Evolutionary conservation across 106 monocot genomes (phyloP), one percentile per base, ranked within the genome.

Genomic region (Dioscorea zingiberensis): DNA sequence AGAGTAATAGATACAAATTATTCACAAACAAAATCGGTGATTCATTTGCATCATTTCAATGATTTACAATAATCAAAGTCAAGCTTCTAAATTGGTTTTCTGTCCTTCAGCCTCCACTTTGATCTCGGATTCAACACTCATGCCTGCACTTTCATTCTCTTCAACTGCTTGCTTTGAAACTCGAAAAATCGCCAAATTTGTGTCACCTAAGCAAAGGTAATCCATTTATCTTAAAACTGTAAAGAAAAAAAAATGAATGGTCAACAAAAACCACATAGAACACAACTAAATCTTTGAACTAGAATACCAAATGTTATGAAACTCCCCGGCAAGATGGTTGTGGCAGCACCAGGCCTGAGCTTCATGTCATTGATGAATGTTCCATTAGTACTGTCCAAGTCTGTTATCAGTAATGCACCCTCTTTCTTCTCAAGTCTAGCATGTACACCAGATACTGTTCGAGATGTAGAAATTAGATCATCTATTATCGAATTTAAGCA

Each of bases 351-450:
- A 16, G 88, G 78, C 28, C 3, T 65, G 27, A 88, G 72, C 56
- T 59, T 80, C 57, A 58, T 61, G 12, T 88, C 81, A 63, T 78
- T 47, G 54, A 84, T 63, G 63, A 27, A 88, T 27, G 84, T 88
- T 58, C 84, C 84, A 67, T 88, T 88, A 54, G 84, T 88, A 68
- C 84, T 88, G 71, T 69, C 77, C 60, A 87, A 61, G 49, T 82
- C 82, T 2, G 77, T 82, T 29, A 84, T 80, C 16, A 88, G 63
- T 58, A 88, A 74, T 12, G 23, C 7, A 47, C 84, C 88, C 23
- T 75, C 56, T 47, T 75, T 88, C 65, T 81, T 88, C 64, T 88
- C 81, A 13, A 88, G 77, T 13, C 75, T 70, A 8, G 88, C 88
- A 70, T 88, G 88, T 44, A 81, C 13, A 57, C 77, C 78, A 51